Percentiles rank a stretch among this genome's conserved stretches.
Evolutionary conservation across 371 early-diverging fungal species (phyloP).

Genomic region (Chytridiales sp.): DNA sequence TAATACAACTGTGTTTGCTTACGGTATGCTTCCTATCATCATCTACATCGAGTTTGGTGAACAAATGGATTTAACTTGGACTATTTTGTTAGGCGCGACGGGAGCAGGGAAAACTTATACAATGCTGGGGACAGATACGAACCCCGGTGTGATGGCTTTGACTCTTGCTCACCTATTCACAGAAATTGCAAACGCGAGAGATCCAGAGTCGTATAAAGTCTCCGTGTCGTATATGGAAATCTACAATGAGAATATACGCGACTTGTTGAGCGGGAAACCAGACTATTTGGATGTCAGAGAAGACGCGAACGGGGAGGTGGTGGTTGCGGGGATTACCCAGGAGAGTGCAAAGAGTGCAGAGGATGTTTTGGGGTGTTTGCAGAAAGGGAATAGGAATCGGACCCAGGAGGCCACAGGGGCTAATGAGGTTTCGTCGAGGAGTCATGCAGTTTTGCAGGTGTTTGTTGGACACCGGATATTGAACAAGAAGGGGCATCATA

Average conservation of each 20-base stretch:
- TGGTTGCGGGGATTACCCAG: slow-evolving; percentile 53
- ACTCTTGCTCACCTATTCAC: slow-evolving; percentile 74
- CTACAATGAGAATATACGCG: slow-evolving; percentile 94
- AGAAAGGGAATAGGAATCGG: slow-evolving; percentile 65
- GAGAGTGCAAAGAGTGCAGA: slow-evolving; percentile 30
- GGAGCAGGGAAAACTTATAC: slow-evolving; percentile 91
- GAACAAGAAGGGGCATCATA: slow-evolving; percentile 14
- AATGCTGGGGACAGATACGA: slow-evolving; percentile 63
- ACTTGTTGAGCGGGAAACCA: slow-evolving; percentile 63
- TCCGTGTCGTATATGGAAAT: slow-evolving; percentile 89
- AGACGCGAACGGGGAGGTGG: slow-evolving; percentile 57
- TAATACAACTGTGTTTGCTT: slow-evolving; percentile 53
- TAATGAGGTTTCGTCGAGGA: slow-evolving; percentile 77
- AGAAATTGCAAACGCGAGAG: slow-evolving; percentile 38
- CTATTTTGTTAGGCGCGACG: slow-evolving; percentile 62
- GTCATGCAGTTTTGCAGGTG: slow-evolving; percentile 90
- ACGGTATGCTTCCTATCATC: slow-evolving; percentile 30
- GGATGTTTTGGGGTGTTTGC: slow-evolving; percentile 39
- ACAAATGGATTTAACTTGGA: background rate
- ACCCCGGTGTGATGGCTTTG: slow-evolving; percentile 73
- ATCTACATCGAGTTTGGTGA: background rate
- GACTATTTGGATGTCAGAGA: slow-evolving; percentile 66
- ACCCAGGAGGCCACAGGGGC: slow-evolving; percentile 72
- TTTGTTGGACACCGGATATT: slow-evolving; percentile 25
- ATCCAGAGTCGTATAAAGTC: slow-evolving; percentile 29